Conservation (phyloP, 768 basidiomycete genomes). For the Lactarius tabidus region DNA sequence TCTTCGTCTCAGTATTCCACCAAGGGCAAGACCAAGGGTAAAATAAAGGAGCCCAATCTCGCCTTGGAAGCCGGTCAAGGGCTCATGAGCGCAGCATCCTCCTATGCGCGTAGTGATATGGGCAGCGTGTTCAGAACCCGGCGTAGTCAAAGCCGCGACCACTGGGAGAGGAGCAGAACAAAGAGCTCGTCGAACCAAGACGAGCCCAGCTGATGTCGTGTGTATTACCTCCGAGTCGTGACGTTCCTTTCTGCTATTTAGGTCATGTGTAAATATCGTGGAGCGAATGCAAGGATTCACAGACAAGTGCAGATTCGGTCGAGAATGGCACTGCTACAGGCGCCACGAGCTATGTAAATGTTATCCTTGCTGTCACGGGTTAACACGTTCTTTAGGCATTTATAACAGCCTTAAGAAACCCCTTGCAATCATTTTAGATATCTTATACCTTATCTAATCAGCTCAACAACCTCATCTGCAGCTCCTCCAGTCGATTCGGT, state of each 20-base stretch:
- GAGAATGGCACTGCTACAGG: slow-evolving; percentile 72
- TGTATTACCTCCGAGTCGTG: slow-evolving; percentile 36
- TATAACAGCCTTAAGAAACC: slow-evolving; percentile 49
- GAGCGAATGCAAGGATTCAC: slow-evolving; percentile 81
- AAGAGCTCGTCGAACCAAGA: slow-evolving; percentile 48
- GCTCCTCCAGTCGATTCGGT: slow-evolving; percentile 56
- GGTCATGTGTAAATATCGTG: slow-evolving; percentile 61
- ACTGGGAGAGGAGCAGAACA: slow-evolving; percentile 63
- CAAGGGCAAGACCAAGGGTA: too few relatives aligned
- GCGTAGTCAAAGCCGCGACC: slow-evolving; percentile 70
- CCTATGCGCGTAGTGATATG: slow-evolving; percentile 78
- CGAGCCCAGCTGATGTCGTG: slow-evolving; percentile 88
- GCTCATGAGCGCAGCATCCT: slow-evolving; percentile 68
- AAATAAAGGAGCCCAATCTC: slow-evolving; percentile 90
- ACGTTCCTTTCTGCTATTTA: not conserved
- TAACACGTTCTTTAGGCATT: slow-evolving; percentile 45
- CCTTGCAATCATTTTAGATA: not conserved
- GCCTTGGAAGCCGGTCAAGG: slow-evolving; percentile 85
- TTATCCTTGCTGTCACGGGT: not conserved
- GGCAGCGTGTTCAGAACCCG: slow-evolving; percentile 68
- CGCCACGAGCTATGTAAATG: slow-evolving; percentile 74
- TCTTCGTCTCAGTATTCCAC: slow-evolving; percentile 70
- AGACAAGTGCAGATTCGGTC: slow-evolving; percentile 77
- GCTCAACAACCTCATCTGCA: slow-evolving; percentile 53
- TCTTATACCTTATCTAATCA: slow-evolving; percentile 25